These are phyloP conservation scores for Ochromonas danica DNA, from an alignment of 108 stramenopile species.

Conservation along the genomic window DNA sequence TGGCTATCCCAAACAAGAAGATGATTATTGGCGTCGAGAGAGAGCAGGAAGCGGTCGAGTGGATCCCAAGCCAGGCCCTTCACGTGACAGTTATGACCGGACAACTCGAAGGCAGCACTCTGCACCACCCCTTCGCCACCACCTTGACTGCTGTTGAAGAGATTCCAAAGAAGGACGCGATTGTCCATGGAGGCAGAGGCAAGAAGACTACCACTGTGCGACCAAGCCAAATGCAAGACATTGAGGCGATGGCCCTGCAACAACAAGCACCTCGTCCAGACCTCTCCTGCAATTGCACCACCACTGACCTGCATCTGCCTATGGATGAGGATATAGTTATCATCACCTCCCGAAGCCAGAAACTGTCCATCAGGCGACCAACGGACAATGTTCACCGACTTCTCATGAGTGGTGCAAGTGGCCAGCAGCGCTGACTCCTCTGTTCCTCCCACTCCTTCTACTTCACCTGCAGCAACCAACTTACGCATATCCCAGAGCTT, in stretches of 20 bases:
- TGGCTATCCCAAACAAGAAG: constrained; percentile 6
- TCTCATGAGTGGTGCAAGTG: neutral
- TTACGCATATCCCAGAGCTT: neutral
- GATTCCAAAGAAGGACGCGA: constrained; percentile 11
- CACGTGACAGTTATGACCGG: constrained; percentile 23
- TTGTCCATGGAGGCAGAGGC: constrained; percentile 38
- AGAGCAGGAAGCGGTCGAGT: constrained; percentile 10
- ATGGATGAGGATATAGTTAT: constrained; percentile 25
- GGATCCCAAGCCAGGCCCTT: constrained; percentile 40
- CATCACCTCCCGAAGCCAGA: constrained; percentile 32
- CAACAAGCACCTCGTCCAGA: neutral
- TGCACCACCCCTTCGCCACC: neutral
- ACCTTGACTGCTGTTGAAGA: too few species aligned
- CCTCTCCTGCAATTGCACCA: neutral
- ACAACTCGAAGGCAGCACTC: neutral
- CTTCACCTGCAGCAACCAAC: neutral
- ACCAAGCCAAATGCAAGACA: constrained; percentile 35
- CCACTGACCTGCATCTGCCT: neutral
- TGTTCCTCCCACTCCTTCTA: neutral
- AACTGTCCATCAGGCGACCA: constrained; percentile 21
- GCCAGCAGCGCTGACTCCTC: neutral
- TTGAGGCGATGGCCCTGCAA: constrained; percentile 28
- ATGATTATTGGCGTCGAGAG: neutral
- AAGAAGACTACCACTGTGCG: neutral
- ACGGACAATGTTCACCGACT: constrained; percentile 20